Evolutionary conservation across 495 filamentous ascomycete genomes (phyloP), one percentile per base, ranked within the genome.

Genomic region (Trichoderma reesei): DNA sequence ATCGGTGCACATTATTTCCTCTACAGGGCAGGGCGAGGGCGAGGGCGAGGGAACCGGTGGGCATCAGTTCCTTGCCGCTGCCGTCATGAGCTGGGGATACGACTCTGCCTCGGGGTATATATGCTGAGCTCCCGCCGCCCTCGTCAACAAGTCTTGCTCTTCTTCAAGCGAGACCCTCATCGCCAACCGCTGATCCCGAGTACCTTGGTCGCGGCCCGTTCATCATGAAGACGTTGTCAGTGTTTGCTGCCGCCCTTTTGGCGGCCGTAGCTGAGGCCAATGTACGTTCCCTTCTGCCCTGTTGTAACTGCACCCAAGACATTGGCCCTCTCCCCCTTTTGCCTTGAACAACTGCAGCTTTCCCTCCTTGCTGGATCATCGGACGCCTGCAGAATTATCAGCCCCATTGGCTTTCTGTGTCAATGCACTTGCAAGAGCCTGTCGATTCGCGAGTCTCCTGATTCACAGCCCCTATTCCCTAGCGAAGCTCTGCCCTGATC

Each of bases 141-240:
- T 34, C 31, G 6, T 56, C 10, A 14, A 33, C 26, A 33, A 9
- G 2, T 11, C 3, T 34, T 56, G 13, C 51, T 20, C 26, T 13
- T 56, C 26, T 34, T 36, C 31, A 56, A 31, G 51, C 51, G 51
- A 56, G 51, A 56, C 11, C 26, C 51, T 56, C 51, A 56, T 56
- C 51, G 51, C 51, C 51, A 56, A 33, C 51, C 51, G 51, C 31
- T 26, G 51, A 56, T 56, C 51, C 26, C 34, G 51, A 33, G 26
- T 34, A 5, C 31, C 51, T 56, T 31, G 51, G 51, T 61, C 39
- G 18, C 60, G 61, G 34, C 8, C 51, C 42, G 44, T 31, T 46
- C 63, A 64, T n/a, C 44, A 64, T 64, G 63, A 64, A 64, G 63
- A 37, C 63, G n/a, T 7, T 56, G 3, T 34, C 63, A 6, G n/a